Evolutionary conservation across 345 rosid species (phyloP).

Genomic region (Clausena lansium): DNA sequence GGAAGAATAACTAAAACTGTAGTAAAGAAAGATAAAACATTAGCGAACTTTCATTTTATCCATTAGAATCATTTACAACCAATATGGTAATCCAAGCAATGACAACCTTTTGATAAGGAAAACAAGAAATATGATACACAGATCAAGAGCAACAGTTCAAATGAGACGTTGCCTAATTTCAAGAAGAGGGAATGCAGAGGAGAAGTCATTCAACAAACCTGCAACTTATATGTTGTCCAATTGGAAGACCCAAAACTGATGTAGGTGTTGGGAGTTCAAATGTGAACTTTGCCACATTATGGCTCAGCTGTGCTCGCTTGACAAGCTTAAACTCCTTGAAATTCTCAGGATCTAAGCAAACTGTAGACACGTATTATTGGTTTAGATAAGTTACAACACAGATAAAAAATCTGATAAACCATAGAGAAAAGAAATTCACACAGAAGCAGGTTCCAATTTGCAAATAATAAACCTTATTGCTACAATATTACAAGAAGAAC

Average conservation of each 20-base stretch:
- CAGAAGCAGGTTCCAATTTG: not conserved
- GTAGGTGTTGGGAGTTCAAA: constrained; percentile 76
- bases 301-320: constrained; percentile 78
- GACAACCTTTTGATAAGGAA: not conserved
- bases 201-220: constrained; percentile 41
- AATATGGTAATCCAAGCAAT: not conserved
- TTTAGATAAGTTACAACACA: not conserved
- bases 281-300: constrained; percentile 90
- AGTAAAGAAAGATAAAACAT: not conserved
- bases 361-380: constrained; percentile 28
- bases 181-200: not conserved
- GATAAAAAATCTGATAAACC: not conserved
- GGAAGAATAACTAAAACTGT: not conserved
- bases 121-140: not conserved
- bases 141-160: not conserved
- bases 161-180: not conserved
- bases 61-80: not conserved
- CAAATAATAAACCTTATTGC: not conserved
- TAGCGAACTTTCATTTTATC: not conserved
- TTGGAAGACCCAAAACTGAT: constrained; percentile 89
- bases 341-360: constrained; percentile 81
- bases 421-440: not conserved
- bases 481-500: not conserved
- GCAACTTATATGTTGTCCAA: constrained; percentile 98
- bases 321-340: constrained; percentile 92